Percentiles rank a stretch among this genome's conserved stretches.
These are phyloP conservation scores for Paulownia fortunei DNA, from an alignment of 257 asterid species.

Conservation along the genomic window DNA sequence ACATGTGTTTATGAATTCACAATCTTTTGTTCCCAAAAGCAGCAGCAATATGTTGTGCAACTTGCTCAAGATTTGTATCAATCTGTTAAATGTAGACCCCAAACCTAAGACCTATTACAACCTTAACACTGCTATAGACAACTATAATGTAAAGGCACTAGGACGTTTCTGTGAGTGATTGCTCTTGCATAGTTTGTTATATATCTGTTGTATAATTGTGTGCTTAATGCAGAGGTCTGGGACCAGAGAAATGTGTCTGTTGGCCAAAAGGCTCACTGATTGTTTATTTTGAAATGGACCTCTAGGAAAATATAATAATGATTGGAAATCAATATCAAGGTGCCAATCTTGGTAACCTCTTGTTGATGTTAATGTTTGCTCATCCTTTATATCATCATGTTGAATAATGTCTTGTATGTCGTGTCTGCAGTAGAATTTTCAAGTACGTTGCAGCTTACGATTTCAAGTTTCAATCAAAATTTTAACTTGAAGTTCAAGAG, in stretches of 20 bases:
- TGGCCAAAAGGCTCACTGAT: slow-evolving; percentile 25
- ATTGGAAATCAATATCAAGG: slow-evolving; percentile 29
- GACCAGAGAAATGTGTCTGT: slow-evolving; percentile 28
- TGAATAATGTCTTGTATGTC: not conserved
- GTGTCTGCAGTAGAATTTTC: slow-evolving; percentile 9
- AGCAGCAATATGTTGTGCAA: slow-evolving; percentile 29
- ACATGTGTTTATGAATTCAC: slow-evolving; percentile 28
- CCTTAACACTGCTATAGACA: slow-evolving; percentile 19
- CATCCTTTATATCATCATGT: slow-evolving; percentile 7
- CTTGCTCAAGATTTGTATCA: slow-evolving; percentile 29
- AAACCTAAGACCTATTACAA: slow-evolving; percentile 27
- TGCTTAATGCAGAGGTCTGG: slow-evolving; percentile 28
- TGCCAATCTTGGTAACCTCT: slow-evolving; percentile 10
- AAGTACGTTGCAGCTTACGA: slow-evolving; percentile 6
- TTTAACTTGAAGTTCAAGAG: not conserved
- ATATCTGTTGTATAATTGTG: slow-evolving; percentile 16
- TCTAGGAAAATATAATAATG: slow-evolving; percentile 29
- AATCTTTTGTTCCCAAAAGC: slow-evolving; percentile 37
- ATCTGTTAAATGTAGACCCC: slow-evolving; percentile 29
- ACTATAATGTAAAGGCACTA: slow-evolving; percentile 11
- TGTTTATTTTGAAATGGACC: slow-evolving; percentile 35
- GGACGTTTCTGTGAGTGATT: slow-evolving; percentile 33
- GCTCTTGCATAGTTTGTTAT: slow-evolving; percentile 29
- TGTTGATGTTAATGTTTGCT: slow-evolving; percentile 9
- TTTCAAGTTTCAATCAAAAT: not conserved